Base-by-base conservation (phyloP, 2,329 filamentous ascomycete genomes). In the Coniella vitis region DNA sequence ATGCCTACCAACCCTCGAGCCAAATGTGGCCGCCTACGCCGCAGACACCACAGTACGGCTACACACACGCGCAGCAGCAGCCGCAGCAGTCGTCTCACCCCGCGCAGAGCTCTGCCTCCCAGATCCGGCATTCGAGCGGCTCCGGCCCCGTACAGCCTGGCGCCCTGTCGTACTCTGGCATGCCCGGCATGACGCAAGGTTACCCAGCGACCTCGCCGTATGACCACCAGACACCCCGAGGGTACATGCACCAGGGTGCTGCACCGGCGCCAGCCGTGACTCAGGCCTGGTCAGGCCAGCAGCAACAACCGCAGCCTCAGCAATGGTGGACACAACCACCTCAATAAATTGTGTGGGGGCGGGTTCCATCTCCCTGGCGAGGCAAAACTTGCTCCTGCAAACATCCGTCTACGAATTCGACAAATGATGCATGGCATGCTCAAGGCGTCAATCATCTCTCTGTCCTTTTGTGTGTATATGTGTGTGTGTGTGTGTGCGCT, bases 11-110 rank as follows among this genome's bases (percentile, higher is more conserved):
- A 12, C 73, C 77, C 49, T 72, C 77, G 36, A 71, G 69, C 52
- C 79, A 79, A 60, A 81, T 85, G 73, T 86, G 81, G 81, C 75
- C 77, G 29, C 83, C 86, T 55, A 75, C 78, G 42, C 79, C 83
- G 37, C 84, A 84, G 62, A 72, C 76, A 14, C 72, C 78, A 9
- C 79, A 81, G 56, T 77, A 81, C 55, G 73, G 68, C 55, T 72
- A 73, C 57, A 73, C 67, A 54, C 79, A 75, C 57, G 72, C 73
- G 9, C 61, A 63, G 40, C 61, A 63, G 40, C 52, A 53, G 39
- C 51, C 61, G 49, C 64, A 65, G 38, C 54, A 62, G 51, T 64
- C 65, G 34, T 62, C 67, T 32, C 71, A 74, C 54, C 68, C 71
- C 2, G 70, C 75, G 19, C 77, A 80, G 52, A 75, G 79, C 12